These are phyloP conservation scores for Pyricularia pennisetigena DNA, from an alignment of 2,329 filamentous ascomycete genomes.

Conservation along the genomic window DNA sequence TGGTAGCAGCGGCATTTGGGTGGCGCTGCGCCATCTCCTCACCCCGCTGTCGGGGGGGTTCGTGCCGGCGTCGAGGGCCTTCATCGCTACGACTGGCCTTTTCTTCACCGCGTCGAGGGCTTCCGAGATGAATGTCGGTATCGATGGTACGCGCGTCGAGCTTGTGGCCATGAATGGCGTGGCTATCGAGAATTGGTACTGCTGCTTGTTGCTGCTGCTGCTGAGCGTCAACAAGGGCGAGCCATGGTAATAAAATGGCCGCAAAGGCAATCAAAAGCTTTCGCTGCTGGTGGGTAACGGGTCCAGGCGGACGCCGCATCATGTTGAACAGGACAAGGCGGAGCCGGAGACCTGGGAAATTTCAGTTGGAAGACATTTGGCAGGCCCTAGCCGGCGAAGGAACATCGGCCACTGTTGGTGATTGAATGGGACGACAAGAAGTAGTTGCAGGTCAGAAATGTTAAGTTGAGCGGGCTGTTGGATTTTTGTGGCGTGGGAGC, in stretches of 20 bases:
- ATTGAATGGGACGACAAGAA: background rate
- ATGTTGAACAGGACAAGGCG: slow-evolving; percentile 31
- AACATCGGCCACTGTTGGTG: slow-evolving; percentile 3
- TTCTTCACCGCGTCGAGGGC: slow-evolving; percentile 1
- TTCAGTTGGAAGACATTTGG: slow-evolving; percentile 5
- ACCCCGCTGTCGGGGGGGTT: background rate
- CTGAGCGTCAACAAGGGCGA: slow-evolving; percentile 48
- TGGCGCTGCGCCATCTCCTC: slow-evolving; percentile 1
- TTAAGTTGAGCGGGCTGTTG: background rate
- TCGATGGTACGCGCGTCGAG: slow-evolving; percentile 4
- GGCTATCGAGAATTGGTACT: slow-evolving; percentile 7
- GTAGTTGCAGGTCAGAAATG: background rate
- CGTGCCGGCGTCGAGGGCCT: slow-evolving; percentile 12
- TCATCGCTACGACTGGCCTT: slow-evolving; percentile 9
- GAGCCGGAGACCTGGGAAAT: background rate
- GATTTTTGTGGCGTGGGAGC: background rate
- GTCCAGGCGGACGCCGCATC: slow-evolving; percentile 55
- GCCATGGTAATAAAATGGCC: slow-evolving; percentile 46
- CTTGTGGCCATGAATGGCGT: background rate
- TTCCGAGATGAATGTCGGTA: background rate
- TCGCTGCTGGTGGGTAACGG: slow-evolving; percentile 33
- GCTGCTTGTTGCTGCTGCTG: slow-evolving; percentile 41
- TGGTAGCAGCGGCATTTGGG: slow-evolving; percentile 16
- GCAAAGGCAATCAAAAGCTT: slow-evolving; percentile 44
- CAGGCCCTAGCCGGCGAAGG: background rate